Evolutionary conservation across 78 protist species (phyloP), one percentile per base, ranked within the genome.

Genomic region (Dictyostelium citrinum): DNA sequence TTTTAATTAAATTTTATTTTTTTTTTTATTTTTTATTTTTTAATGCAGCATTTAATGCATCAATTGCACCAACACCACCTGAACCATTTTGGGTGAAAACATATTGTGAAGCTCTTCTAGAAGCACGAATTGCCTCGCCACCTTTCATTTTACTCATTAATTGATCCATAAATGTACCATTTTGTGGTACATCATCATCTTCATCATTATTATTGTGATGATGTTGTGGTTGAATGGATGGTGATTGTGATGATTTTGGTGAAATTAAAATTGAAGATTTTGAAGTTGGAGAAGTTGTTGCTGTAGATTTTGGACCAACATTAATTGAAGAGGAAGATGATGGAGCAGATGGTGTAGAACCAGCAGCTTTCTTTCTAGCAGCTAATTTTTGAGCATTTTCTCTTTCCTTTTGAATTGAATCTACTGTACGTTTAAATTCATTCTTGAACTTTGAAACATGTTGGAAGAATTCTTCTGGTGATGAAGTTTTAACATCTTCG

Each of bases 391-490:
- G 39, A 3, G 64, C 79, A 17, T 43, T 68, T 35, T 88, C 93
- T 41, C 51, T 78, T 12, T 79, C 85, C 22, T 46, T 58, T 29
- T 49, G 80, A 41, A 88, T 76, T 6, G 43, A 14, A 9, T 88
- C 93, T 33, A 61, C 0, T 27, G 86, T 68, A 33, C 82, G 46
- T 46, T 88, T 88, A 55, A 78, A 88, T 33, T 88, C 93, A 33
- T 24, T 49, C 39, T 49, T 88, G 80, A 88, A 88, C 45, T 49
- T 76, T 29, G 68, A 45, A 43, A 88, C n/a, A 22, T 61, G 24
- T 33, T 83, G 39, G 55, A 88, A 88, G 80, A 88, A 88, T 27
- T 88, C 93, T 16, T 88, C 93, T 24, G 93, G 93, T 7, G 84
- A 60, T 2, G 85, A 70, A 35, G 93, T 78, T 51, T 88, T 88